Conservation (phyloP, 2,329 filamentous ascomycete genomes). For the Pseudopyricularia cyperi region DNA sequence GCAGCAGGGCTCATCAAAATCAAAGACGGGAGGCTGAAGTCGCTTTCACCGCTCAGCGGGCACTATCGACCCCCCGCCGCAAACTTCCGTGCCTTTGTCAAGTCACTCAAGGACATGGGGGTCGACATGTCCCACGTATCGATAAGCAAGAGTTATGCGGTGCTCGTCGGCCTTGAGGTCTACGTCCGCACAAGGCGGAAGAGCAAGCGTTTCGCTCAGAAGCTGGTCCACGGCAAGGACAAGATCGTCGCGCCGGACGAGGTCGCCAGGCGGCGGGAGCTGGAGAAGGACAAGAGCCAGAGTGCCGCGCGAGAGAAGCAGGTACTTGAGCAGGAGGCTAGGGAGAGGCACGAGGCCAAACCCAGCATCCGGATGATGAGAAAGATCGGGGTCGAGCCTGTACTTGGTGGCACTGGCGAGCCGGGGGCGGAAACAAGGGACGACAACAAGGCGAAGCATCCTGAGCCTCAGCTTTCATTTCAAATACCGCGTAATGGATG, state of each 20-base stretch:
- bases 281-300: constrained; percentile 45
- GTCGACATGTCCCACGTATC: constrained; percentile 70
- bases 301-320: constrained; percentile 38
- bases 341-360: constrained; percentile 23
- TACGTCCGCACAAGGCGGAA: constrained; percentile 59
- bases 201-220: constrained; percentile 41
- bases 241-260: constrained; percentile 50
- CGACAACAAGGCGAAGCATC: background rate
- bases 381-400: constrained; percentile 23
- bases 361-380: constrained; percentile 21
- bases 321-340: constrained; percentile 24
- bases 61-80: constrained; percentile 76
- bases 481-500: too few relatives aligned
- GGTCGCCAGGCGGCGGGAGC: constrained; percentile 41
- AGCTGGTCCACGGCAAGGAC: constrained; percentile 38
- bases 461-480: too few relatives aligned
- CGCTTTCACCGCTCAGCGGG: constrained; percentile 58
- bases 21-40: constrained; percentile 64
- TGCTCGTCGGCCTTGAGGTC: constrained; percentile 70
- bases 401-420: constrained; percentile 8
- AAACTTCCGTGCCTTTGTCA: constrained; percentile 74
- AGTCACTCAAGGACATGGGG: constrained; percentile 55
- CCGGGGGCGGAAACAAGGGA: background rate
- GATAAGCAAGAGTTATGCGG: constrained; percentile 69
- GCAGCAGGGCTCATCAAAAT: constrained; percentile 79